These are phyloP conservation scores for Sarocladium kiliense DNA, from an alignment of 2,329 filamentous ascomycete species.

Conservation along the genomic window DNA sequence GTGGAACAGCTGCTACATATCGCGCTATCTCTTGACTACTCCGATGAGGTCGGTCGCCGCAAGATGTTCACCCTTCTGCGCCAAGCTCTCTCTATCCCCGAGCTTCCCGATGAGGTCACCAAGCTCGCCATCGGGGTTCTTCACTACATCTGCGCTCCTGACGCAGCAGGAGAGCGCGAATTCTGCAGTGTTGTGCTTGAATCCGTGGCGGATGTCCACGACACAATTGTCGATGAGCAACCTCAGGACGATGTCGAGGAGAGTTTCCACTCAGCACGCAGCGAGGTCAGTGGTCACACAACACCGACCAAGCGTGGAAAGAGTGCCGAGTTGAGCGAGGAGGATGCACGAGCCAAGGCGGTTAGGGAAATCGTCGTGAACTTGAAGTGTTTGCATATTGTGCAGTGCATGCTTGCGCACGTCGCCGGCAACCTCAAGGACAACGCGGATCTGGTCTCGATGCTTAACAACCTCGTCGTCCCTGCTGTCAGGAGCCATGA, in stretches of 20 bases:
- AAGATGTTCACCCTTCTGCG: constrained; percentile 94
- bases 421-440: constrained; percentile 82
- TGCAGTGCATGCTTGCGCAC: constrained; percentile 95
- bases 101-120: constrained; percentile 88
- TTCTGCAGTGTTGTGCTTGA: constrained; percentile 85
- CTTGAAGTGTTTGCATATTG: constrained; percentile 96
- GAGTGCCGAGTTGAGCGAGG: constrained; percentile 48
- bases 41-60: constrained; percentile 89
- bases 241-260: constrained; percentile 51
- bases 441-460: constrained; percentile 89
- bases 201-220: constrained; percentile 92
- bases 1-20: constrained; percentile 94
- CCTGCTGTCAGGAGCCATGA: constrained; percentile 92
- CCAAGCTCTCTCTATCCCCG: constrained; percentile 77
- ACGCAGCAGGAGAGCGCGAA: constrained; percentile 69
- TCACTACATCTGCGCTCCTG: constrained; percentile 73
- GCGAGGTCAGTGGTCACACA: constrained; percentile 68
- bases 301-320: constrained; percentile 43
- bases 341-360: constrained; percentile 67
- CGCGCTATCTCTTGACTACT: constrained; percentile 86
- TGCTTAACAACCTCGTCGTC: constrained; percentile 95
- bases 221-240: constrained; percentile 76
- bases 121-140: constrained; percentile 80
- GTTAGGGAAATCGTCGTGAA: constrained; percentile 93
- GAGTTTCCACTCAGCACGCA: constrained; percentile 90